Conservation (phyloP, 176 grass and related monocot species). For the Eleusine coracana region DNA sequence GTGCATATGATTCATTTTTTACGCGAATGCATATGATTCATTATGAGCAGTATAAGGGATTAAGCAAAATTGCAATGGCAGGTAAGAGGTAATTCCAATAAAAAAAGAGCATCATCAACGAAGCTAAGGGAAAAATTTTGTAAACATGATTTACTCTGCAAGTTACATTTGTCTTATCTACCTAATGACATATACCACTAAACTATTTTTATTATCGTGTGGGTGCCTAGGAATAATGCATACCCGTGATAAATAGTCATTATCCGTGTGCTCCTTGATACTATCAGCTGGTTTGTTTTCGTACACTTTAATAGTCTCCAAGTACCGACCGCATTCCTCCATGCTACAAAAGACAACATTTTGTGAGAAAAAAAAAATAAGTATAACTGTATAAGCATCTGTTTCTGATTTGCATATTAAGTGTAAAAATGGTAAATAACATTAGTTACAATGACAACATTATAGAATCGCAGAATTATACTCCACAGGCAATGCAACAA, state of each 20-base stretch:
- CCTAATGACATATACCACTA: slow-evolving; percentile 5
- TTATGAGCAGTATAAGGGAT: neutral
- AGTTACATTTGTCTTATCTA: neutral
- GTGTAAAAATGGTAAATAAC: slow-evolving; percentile 2
- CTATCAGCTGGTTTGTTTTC: slow-evolving; percentile 95
- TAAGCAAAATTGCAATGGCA: neutral
- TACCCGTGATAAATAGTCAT: slow-evolving; percentile 95
- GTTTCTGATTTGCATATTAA: slow-evolving; percentile 18
- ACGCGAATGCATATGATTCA: neutral
- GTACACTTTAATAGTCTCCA: slow-evolving; percentile 99
- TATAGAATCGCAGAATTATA: neutral
- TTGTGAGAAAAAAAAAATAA: slow-evolving; percentile 1
- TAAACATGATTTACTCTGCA: neutral
- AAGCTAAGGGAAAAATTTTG: neutral
- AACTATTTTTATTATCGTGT: slow-evolving; percentile 10
- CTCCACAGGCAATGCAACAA: neutral
- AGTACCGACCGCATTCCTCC: slow-evolving; percentile 93
- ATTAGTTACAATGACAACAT: neutral
- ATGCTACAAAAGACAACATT: slow-evolving; percentile 58
- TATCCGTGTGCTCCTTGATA: slow-evolving; percentile 82
- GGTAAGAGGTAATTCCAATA: neutral
- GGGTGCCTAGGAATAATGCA: neutral
- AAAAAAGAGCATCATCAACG: too few species aligned
- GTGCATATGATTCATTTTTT: neutral
- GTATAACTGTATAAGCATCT: neutral